Conservation (phyloP, 441 rosid genomes). For the Erodium texanum region DNA sequence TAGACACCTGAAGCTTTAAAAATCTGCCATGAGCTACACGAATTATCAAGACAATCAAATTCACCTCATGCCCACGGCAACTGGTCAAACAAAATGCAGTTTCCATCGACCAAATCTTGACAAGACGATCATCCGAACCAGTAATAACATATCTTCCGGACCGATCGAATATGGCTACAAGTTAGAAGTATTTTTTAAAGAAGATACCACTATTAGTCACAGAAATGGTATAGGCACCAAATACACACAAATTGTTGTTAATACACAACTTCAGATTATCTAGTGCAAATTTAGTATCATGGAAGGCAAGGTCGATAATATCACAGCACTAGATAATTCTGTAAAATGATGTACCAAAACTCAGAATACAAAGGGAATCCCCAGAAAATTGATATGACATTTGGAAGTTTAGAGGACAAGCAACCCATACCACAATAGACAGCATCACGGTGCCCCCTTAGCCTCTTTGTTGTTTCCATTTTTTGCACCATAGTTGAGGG, state of each 20-base stretch:
- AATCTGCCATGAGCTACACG: constrained; percentile 12
- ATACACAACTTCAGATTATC: constrained; percentile 1
- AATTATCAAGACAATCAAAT: constrained; percentile 30
- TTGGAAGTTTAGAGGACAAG: constrained; percentile 18
- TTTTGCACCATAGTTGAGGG: constrained; percentile 89
- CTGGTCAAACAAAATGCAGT: constrained; percentile 98
- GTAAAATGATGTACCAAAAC: not conserved
- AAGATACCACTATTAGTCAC: constrained; percentile 5
- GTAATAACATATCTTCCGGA: constrained; percentile 95
- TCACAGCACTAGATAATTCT: constrained; percentile 5
- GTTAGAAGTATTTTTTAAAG: constrained; percentile 20
- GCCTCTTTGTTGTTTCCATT: constrained; percentile 87
- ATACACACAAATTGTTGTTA: constrained; percentile 2
- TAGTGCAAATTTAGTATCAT: not conserved
- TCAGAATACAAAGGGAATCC: constrained; percentile 6
- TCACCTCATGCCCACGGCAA: constrained; percentile 99
- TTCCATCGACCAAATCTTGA: constrained; percentile 99
- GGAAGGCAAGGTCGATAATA: not conserved
- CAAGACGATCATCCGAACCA: constrained; percentile 99
- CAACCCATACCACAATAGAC: constrained; percentile 87
- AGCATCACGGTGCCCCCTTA: constrained; percentile 95
- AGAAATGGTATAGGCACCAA: constrained; percentile 4
- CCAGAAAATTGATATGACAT: constrained; percentile 6
- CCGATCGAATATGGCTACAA: constrained; percentile 92
- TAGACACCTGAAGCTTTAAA: constrained; percentile 16